Conservation (phyloP, 2,329 filamentous ascomycete species). For the Paecilomyces variotii region DNA sequence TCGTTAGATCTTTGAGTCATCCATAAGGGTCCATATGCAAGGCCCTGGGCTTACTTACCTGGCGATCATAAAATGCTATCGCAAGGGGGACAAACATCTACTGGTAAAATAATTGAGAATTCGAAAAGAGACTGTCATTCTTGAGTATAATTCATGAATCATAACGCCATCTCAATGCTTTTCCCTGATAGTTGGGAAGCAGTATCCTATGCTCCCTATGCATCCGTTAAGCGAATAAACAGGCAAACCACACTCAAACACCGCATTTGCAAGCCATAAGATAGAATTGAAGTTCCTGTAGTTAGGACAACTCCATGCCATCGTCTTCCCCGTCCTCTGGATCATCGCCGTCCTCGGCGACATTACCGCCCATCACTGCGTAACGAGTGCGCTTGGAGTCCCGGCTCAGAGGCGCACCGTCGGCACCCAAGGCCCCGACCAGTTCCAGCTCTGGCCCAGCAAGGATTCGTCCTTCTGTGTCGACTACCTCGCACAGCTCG, state of each 20-base stretch:
- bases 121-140: not conserved
- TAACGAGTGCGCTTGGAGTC: constrained; percentile 23
- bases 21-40: not conserved
- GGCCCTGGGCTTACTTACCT: constrained; percentile 43
- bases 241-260: not conserved
- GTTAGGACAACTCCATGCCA: constrained; percentile 38
- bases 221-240: not conserved
- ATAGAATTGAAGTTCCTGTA: not conserved
- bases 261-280: not conserved
- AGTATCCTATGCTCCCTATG: not conserved
- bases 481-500: constrained; percentile 87
- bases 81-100: not conserved
- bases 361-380: constrained; percentile 15
- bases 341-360: constrained; percentile 30
- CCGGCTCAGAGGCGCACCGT: constrained; percentile 31
- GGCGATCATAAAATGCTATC: no score
- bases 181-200: not conserved
- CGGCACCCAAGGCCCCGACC: constrained; percentile 46
- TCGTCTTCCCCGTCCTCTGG: constrained; percentile 40
- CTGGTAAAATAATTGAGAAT: not conserved
- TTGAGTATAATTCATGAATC: not conserved
- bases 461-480: constrained; percentile 84
- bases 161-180: not conserved
- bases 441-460: constrained; percentile 74
- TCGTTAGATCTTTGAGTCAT: not conserved